Evolutionary conservation across 768 basidiomycete genomes (phyloP), one percentile per base, ranked within the genome.

Genomic region (Ramaria rubella): DNA sequence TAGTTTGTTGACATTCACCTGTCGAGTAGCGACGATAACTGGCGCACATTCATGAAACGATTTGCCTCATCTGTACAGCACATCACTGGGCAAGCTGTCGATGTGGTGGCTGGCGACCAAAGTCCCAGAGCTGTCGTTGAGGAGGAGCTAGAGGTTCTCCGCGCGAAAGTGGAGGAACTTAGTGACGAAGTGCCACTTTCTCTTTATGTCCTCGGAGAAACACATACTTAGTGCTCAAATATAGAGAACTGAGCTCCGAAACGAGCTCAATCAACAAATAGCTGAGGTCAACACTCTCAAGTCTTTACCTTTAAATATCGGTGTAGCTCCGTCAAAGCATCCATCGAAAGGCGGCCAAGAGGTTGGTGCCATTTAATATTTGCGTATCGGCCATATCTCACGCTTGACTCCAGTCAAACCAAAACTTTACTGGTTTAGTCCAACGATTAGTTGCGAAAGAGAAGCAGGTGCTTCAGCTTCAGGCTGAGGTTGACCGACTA

Each of bases 361-460:
- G 74, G 87, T 81, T 62, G 49, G 72, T 59, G 26, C 14, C n/a
- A n/a, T n/a, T 48, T 44, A n/a, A 48, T 48, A 21, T 48, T 48
- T 26, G n/a, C 21, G 24, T 48, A 21, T 30, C 11, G 9, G 8
- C 30, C 9, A 30, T 12, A 52, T 38, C n/a, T n/a, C n/a, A n/a
- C n/a, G n/a, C n/a, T n/a, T n/a, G n/a, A n/a, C n/a, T n/a, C n/a
- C 21, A 65, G 61, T 53, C 55, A 15, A 55, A 26, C 44, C 70
- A 87, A 79, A 83, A 79, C 60, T 77, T 86, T 56, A 79, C 82
- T 59, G 89, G 87, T 1, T 65, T 94, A 19, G 81, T 92, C 8
- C 89, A 91, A 63, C 82, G 89, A 9, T 75, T 94, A 15, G 80
- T 87, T 3, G 80, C 84, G 66, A 93, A 92, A 67, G 93, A 96